These are phyloP conservation scores for Colletotrichum paranaense DNA, from an alignment of 2,329 filamentous ascomycete species.

Conservation along the genomic window DNA sequence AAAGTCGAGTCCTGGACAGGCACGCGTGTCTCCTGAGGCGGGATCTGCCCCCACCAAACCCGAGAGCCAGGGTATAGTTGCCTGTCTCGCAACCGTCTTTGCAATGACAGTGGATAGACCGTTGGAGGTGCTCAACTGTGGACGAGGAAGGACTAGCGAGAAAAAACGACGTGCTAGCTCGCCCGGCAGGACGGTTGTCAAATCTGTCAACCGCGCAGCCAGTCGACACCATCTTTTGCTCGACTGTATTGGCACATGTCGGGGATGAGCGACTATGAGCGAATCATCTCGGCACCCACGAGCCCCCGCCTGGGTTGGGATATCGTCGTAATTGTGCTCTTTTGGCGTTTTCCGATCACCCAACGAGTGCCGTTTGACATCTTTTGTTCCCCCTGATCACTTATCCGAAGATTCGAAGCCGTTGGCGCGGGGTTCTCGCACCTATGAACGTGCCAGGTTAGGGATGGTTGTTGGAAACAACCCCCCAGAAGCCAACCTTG, in stretches of 20 bases:
- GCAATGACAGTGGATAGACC: not conserved
- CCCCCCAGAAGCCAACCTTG: not conserved
- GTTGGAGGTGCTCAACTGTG: not conserved
- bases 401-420: not conserved
- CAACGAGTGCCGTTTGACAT: not conserved
- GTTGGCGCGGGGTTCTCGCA: not conserved
- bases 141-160: not conserved
- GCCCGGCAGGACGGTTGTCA: not conserved
- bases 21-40: not conserved
- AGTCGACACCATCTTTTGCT: not conserved
- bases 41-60: not conserved
- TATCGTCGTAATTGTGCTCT: not conserved
- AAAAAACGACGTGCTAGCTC: not conserved
- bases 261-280: not conserved
- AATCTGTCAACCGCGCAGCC: constrained; percentile 3
- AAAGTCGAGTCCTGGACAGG: not conserved
- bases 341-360: constrained; percentile 4
- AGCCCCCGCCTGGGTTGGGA: not conserved
- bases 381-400: not conserved
- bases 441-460: not conserved
- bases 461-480: not conserved
- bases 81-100: not conserved
- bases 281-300: not conserved
- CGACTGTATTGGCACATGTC: not conserved
- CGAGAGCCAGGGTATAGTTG: not conserved